Evolutionary conservation across 2,329 filamentous ascomycete genomes (phyloP), one percentile per base, ranked within the genome.

Genomic region (Zymoseptoria crescenta): DNA sequence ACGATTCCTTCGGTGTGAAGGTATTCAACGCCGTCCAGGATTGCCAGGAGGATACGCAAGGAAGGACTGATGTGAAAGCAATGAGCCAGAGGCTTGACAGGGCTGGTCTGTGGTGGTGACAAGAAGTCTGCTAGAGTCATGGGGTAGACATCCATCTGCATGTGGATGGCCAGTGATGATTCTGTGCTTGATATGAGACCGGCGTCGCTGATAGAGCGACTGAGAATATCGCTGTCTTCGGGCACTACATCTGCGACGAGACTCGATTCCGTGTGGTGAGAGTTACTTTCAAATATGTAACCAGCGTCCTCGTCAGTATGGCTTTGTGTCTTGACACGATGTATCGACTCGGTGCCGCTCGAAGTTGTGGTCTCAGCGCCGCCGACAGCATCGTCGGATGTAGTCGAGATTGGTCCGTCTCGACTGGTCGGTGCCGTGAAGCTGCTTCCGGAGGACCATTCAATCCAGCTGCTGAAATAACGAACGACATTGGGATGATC

Each of bases 91-190:
- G 56, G 66, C 20, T 58, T 51, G 13, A 62, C 56, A 2, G 50
- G 16, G 9, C 62, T 55, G 27, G 62, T 59, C 19, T 56, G 57
- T n/a, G 52, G 62, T 10, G 76, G 71, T 52, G 76, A 79, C 4
- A 88, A 69, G 65, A 83, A 87, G 1, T 82, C 80, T 8, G 81
- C 78, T 9, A 88, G 75, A 1, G 83, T 86, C 56, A 85, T 76
- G 0, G 84, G 83, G 68, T 86, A 83, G 2, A 85, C 75, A 4
- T 82, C 83, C 84, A 87, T 87, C 67, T 87, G 85, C n/a, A 87
- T 83, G 68, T 87, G 84, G 8, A 87, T 75, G 4, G 80, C 80
- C 9, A 85, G 65, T 9, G 52, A 70, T 19, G 69, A 67, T 16
- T 62, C 65, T 10, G 57, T 48, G 9, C 50, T 61, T 2, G 56